A percentile compares a stretch with the other conserved stretches of the same genome.
phyloP scores from a whole-genome alignment of 2,329 filamentous ascomycete species.

The Epichloe uncinata region DNA sequence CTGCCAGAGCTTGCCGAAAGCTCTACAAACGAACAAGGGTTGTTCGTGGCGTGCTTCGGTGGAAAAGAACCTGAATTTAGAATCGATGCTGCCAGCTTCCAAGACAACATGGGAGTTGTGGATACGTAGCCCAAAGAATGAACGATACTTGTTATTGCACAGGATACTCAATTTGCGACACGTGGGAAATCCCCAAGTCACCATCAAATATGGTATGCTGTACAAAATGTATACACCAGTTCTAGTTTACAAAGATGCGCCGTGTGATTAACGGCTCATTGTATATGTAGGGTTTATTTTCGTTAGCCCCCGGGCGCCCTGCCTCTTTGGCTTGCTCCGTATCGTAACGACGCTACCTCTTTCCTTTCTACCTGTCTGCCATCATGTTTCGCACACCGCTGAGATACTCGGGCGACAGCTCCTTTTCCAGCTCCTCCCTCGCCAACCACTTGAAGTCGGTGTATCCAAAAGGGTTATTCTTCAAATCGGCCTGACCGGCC shows the following conservation, averaged over 20 bases:
- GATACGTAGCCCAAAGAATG: too few species aligned
- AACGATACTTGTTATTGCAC: not conserved
- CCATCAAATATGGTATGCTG: not conserved
- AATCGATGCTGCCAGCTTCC: not conserved
- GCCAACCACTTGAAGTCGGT: constrained; percentile 86
- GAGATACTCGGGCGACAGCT: constrained; percentile 58
- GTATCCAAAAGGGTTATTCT: constrained; percentile 56
- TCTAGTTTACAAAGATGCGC: constrained; percentile 1
- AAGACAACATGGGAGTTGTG: not conserved
- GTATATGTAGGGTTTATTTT: too few species aligned
- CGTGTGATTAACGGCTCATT: too few species aligned
- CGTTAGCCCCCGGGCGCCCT: not conserved
- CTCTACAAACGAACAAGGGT: too few species aligned
- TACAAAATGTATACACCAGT: constrained; percentile 2
- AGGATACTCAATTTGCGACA: not conserved
- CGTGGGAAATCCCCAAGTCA: not conserved
- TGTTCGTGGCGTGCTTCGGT: too few species aligned
- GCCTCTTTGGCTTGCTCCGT: not conserved
- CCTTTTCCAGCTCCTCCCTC: constrained; percentile 68
- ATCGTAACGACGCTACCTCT: not conserved
- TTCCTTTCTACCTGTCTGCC: constrained; percentile 48
- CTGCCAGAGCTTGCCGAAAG: not conserved
- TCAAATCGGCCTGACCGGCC: constrained; percentile 82
- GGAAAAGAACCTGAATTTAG: not conserved
- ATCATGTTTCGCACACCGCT: constrained; percentile 70